Evolutionary conservation across 352 stramenopile species (phyloP), one percentile per base, ranked within the genome.

Genomic region (Phytophthora sansomeana): DNA sequence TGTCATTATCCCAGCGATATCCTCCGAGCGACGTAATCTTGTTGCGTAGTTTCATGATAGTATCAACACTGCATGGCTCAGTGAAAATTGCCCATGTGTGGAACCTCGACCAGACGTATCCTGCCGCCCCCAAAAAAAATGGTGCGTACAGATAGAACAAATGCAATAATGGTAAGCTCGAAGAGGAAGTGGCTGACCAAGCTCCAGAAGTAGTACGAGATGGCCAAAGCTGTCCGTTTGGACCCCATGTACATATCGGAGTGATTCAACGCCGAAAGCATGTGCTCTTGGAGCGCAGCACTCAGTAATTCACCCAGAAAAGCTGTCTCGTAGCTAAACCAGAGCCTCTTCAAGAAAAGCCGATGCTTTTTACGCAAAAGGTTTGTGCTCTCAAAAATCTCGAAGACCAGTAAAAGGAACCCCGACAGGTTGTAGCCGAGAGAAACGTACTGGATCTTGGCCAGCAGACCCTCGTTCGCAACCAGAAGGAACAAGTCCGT

Each of bases 271-370:
- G 43, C 38, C 24, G 63, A 49, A 14, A 75, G 21, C 13, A 65
- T 62, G 8, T 55, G 28, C 21, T 75, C 55, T 16, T 68, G 47
- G 4, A 61, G 21, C 2, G 44, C 44, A 11, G 56, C 52, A 42
- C 42, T 67, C 28, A 76, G 14, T 5, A 69, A 10, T 30, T 69
- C 63, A 0, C 68, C 68, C 1, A 73, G 13, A 29, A 76, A 58
- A 2, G 58, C 43, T 5, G 63, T 61, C n/a, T 76, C 68, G 26
- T 76, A 60, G 52, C 48, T 76, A 46, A 78, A 69, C 38, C 70
- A 53, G 5, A 75, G 14, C 1, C 67, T 47, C 19, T 72, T 78
- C 11, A 67, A 35, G 26, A 60, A 47, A 10, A 62, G 4, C 10
- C 38, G 38, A 13, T 52, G 36, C 16, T 19, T 55, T 7, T 60